Base-by-base conservation (phyloP, 768 basidiomycete genomes). In the Cystobasidium onofrii region DNA sequence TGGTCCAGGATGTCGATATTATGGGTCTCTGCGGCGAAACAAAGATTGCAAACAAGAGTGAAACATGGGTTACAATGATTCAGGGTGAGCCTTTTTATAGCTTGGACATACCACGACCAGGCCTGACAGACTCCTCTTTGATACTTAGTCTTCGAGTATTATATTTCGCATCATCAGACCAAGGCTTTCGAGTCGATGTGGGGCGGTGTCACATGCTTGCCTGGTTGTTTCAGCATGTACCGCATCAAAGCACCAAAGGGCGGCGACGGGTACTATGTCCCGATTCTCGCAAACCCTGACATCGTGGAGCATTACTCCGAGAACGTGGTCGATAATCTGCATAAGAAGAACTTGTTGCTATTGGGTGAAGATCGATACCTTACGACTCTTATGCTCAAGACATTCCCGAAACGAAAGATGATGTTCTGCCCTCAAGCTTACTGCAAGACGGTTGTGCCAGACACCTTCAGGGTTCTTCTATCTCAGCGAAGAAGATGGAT, bases 141-240 rank as follows among this genome's bases (percentile, higher is more conserved):
- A n/a, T n/a, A n/a, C n/a, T n/a, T n/a, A 97, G 96, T 98, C 71
- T 99, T 99, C 81, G 95, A 99, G 82, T 99, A 99, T 82, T 99
- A 98, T 84, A 96, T 97, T 83, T 97, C 96, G 10, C 96, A 99
- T 80, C 95, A 98, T 81, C 86, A 94, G 85, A 95, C 92, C 44
- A 99, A 99, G 84, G 95, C 95, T 1, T 98, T 98, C 84, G 96
- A 99, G 83, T 92, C 94, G 1, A 94, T 95, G 89, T 98, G 98
- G 78, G 96, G 96, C 79, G 93, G 95, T 85, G 96, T 99, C 7
- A 98, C 96, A 71, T 99, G 96, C 86, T 85, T 99, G 76, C 96
- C 96, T 27, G 96, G 96, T 76, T 99, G 96, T 84, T 99, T 99
- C 86, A 91, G 89, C 77, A 98, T 97, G 95, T 98, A 98, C 83